A percentile compares a stretch with the other conserved stretches of the same genome.
Conservation (phyloP, 345 rosid genomes). For the Sonneratia caseolaris region DNA sequence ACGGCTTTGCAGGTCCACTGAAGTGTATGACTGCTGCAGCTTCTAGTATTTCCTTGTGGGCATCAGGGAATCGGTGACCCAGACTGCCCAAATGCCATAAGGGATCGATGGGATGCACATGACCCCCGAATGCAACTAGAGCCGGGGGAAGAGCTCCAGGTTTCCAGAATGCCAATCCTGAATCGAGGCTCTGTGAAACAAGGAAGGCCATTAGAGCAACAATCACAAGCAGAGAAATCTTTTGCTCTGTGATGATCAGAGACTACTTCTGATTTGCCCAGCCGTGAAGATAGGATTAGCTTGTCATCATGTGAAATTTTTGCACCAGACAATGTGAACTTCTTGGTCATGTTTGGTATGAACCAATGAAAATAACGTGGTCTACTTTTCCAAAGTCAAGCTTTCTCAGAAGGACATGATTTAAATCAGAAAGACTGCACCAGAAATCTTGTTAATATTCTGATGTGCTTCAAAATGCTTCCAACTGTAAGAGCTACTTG, state of each 20-base stretch:
- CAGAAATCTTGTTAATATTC: background rate
- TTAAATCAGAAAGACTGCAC: background rate
- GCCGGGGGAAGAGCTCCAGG: slow-evolving; percentile 82
- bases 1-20: slow-evolving; percentile 90
- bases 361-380: background rate
- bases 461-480: background rate
- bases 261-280: background rate
- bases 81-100: slow-evolving; percentile 76
- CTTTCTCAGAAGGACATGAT: background rate
- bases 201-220: background rate
- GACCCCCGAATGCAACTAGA: slow-evolving; percentile 60
- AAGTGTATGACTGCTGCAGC: slow-evolving; percentile 81
- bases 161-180: slow-evolving; percentile 69
- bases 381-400: no score
- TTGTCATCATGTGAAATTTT: background rate
- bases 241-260: background rate
- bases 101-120: slow-evolving; percentile 64
- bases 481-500: background rate
- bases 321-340: no score
- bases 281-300: background rate
- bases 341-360: no score
- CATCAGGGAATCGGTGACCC: slow-evolving; percentile 45
- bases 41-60: slow-evolving; percentile 24
- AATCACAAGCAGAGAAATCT: background rate
- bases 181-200: slow-evolving; percentile 43